These are phyloP conservation scores for Chrysosporium keratinophilum DNA, from an alignment of 2,329 filamentous ascomycete genomes.

Conservation along the genomic window DNA sequence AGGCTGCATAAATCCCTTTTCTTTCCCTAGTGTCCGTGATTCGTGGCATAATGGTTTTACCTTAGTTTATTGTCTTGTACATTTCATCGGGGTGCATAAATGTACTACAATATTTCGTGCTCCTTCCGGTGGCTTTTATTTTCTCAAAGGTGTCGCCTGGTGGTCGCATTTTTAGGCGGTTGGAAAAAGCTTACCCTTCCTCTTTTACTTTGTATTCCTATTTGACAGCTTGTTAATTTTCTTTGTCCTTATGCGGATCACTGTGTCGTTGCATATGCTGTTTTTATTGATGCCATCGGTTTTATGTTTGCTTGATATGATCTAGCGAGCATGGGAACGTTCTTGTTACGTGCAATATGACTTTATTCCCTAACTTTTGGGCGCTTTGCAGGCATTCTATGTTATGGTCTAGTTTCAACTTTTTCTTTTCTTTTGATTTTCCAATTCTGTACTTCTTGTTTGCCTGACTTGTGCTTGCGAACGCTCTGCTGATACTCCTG, in stretches of 20 bases:
- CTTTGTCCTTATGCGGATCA: not conserved
- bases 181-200: slow-evolving; percentile 12
- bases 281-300: not conserved
- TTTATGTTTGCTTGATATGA: slow-evolving; percentile 12
- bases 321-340: slow-evolving; percentile 9
- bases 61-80: slow-evolving; percentile 1
- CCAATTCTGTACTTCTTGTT: not conserved
- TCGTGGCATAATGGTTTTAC: not conserved
- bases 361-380: slow-evolving; percentile 4
- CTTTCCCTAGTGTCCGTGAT: not conserved
- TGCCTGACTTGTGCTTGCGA: not conserved
- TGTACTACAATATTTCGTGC: not conserved
- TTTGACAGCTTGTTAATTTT: slow-evolving; percentile 1
- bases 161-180: slow-evolving; percentile 12
- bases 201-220: slow-evolving; percentile 9
- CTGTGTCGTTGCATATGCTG: slow-evolving; percentile 1
- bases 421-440: not conserved
- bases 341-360: slow-evolving; percentile 11
- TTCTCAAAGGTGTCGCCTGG: slow-evolving; percentile 5
- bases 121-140: slow-evolving; percentile 6
- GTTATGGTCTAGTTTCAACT: not conserved
- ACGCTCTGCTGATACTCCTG: not conserved
- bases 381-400: slow-evolving; percentile 1
- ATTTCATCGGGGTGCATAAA: slow-evolving; percentile 7
- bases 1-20: slow-evolving; percentile 3